Percentiles rank a stretch among this genome's conserved stretches.
Conservation (phyloP, 2,329 filamentous ascomycete genomes). For the Diaporthe ilicicola region DNA sequence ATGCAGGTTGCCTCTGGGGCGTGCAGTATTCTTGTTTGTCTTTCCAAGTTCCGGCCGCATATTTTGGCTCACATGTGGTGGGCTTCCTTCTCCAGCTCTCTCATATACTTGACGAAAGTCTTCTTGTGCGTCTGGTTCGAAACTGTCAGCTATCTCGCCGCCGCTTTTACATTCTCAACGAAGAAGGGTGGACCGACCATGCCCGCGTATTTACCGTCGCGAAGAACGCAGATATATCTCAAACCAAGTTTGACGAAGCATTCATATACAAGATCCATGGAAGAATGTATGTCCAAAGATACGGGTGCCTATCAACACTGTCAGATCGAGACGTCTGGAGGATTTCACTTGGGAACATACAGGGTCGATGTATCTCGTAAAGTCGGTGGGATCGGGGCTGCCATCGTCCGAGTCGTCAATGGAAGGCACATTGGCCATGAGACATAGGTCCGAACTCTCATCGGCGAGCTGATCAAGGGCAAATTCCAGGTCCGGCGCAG, state of each 20-base stretch:
- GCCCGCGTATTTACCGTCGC: conserved; percentile 85
- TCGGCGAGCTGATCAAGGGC: conserved; percentile 85
- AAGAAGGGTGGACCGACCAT: conserved; percentile 68
- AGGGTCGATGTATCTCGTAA: conserved; percentile 90
- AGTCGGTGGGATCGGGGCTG: conserved; percentile 76
- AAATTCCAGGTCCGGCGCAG: conserved; percentile 92
- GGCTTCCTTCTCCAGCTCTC: conserved; percentile 74
- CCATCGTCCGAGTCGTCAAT: conserved; percentile 72
- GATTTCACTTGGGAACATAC: conserved; percentile 54
- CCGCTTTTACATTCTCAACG: background rate
- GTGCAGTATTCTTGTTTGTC: background rate
- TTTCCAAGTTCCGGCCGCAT: background rate
- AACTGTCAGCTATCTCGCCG: conserved; percentile 30
- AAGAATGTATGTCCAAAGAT: conserved; percentile 84
- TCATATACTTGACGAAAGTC: conserved; percentile 92
- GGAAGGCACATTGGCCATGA: conserved; percentile 77
- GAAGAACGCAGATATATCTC: conserved; percentile 89
- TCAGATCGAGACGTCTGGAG: background rate
- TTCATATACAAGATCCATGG: conserved; percentile 96
- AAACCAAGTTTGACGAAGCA: conserved; percentile 94
- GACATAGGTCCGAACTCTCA: conserved; percentile 76
- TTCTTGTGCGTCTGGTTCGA: conserved; percentile 85
- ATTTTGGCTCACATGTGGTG: background rate
- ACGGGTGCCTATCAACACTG: conserved; percentile 72
- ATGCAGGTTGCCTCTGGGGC: conserved; percentile 15